Evolutionary conservation across 2,329 filamentous ascomycete species (phyloP), one percentile per base, ranked within the genome.

Genomic region (Xylaria sp.): DNA sequence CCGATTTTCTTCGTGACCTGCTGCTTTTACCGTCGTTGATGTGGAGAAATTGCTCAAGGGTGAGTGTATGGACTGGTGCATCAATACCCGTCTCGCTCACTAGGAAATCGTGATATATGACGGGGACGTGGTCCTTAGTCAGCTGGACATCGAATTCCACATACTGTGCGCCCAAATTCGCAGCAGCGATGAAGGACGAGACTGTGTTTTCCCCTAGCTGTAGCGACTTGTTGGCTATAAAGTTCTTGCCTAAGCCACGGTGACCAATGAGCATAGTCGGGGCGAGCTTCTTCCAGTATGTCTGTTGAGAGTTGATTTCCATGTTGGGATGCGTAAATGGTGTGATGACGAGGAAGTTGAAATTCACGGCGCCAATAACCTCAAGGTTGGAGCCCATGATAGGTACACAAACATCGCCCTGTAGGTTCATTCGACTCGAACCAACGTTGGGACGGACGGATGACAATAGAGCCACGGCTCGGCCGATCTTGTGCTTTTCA

Each of bases 1-100:
- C 70, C 0, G 75, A 72, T 20, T 71, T 72, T 25, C 55, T 70
- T 30, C 68, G 74, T 6, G 73, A 70, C 82, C 72, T 80, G 78
- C 70, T 82, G 84, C 76, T 89, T 81, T 72, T 76, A 69, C 86
- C 86, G 0, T 86, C 81, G 77, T 93, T 94, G 74, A 97, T 90
- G 77, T 97, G 93, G 23, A 98, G 86, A 77, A 98, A 98, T 84
- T 97, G 96, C 76, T 99, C 95, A 4, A 98, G 83, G 0, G 96
- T 99, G 71, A 99, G 84, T 0, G 93, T 97, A 78, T 99, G 96
- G 1, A 99, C 95, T 0, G 96, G 96, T 0, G 96, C 96, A 77
- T 99, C 96, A 62, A 97, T 96, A 10, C 97, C 96, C 0, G 96
- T 98, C 81, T 99, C 96, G 77, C 94, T 97, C 78, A 99, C 96